Base-by-base conservation (phyloP, 345 rosid genomes). In the Rhodamnia argentea region DNA sequence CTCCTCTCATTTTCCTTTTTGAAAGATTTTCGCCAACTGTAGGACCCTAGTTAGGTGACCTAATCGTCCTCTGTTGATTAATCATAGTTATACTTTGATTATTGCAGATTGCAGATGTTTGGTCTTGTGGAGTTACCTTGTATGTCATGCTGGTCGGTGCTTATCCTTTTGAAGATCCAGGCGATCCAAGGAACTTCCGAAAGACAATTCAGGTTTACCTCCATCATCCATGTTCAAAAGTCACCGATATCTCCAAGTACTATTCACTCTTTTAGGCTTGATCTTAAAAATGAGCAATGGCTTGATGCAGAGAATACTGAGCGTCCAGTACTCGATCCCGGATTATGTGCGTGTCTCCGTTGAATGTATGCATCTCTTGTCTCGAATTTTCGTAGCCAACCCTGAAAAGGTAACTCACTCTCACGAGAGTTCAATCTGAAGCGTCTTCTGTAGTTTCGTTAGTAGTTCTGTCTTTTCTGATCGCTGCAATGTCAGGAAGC, bases 101-200 rank as follows among this genome's bases (percentile, higher is more conserved):
- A 51, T 52, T 50, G 55, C 78, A 95, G 98, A 93, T 93, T 85
- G 96, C 96, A 84, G 96, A 95, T 90, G 98, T 94, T 89, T 95
- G 98, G 98, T 95, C 98, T 53, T 94, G 98, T 90, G 98, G 98
- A 87, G 98, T 95, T 55, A 95, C 98, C 55, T 86, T 95, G 70
- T 95, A 95, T 88, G 98, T 95, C 88, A 95, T 95, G 96, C 91
- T 95, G 88, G 93, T 95, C 85, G 98, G 98, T 13, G 95, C 98
- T 90, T 95, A 95, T 91, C 96, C 98, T 11, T 95, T 95, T 82
- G 98, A 95, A 89, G 98, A 95, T 82, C 92, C 94, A n/a, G 93
- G 92, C 16, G 96, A 95, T 87, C 96, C 95, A 82, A 92, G 91
- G 90, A 95, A 95, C 88, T 93, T 95, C 89, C 92, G 93, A 90